Conservation (phyloP, 768 basidiomycete species). For the Tricholoma sp. region DNA sequence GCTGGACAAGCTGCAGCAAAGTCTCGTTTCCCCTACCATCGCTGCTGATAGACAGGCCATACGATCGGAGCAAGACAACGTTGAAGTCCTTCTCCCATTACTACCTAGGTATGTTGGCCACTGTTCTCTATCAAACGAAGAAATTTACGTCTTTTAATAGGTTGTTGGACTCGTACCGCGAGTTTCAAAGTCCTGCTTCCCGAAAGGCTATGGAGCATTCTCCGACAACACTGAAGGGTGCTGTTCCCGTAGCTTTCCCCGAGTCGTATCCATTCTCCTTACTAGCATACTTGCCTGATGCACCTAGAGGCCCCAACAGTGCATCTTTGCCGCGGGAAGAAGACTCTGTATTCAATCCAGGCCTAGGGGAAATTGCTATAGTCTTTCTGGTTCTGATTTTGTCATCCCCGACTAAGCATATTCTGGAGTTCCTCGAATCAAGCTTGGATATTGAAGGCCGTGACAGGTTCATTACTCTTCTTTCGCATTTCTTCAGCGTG, state of each 20-base stretch:
- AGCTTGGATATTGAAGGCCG: constrained; percentile 86
- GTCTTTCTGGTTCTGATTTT: constrained; percentile 79
- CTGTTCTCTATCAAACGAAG: neutral
- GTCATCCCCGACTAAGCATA: constrained; percentile 73
- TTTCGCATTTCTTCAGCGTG: constrained; percentile 79
- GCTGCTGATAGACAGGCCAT: constrained; percentile 55
- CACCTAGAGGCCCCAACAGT: constrained; percentile 37
- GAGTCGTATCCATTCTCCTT: constrained; percentile 92
- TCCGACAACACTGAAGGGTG: constrained; percentile 49
- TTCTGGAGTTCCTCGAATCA: constrained; percentile 73
- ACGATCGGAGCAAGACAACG: constrained; percentile 85
- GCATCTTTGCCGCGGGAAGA: constrained; percentile 38
- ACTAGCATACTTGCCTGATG: constrained; percentile 58
- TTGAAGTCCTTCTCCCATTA: constrained; percentile 79
- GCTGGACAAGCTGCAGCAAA: constrained; percentile 84
- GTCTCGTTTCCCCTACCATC: constrained; percentile 63
- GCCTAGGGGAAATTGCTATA: constrained; percentile 80
- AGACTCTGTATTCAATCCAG: constrained; percentile 60
- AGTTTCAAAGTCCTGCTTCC: constrained; percentile 67
- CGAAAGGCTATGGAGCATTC: constrained; percentile 67
- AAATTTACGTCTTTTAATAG: constrained; percentile 33
- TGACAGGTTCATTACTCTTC: constrained; percentile 65
- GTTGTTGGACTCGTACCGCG: constrained; percentile 82
- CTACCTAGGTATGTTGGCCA: constrained; percentile 65
- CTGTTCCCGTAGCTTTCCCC: constrained; percentile 80